Percentiles rank a stretch among this genome's conserved stretches.
phyloP scores from a whole-genome alignment of 345 rosid species.

The Eucalyptus pauciflora region DNA sequence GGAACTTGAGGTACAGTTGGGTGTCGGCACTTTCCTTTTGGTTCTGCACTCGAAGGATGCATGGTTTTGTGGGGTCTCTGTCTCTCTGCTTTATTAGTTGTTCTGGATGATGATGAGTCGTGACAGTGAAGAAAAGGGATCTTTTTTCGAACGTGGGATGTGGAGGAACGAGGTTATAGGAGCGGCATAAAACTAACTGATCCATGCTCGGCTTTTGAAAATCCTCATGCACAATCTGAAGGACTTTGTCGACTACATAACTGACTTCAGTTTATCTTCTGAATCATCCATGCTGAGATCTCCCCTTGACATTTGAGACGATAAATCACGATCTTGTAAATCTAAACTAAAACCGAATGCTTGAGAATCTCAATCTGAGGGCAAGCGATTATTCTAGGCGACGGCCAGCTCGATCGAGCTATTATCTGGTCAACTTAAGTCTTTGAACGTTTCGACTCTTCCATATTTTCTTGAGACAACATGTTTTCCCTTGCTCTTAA shows the following conservation, averaged over 20 bases:
- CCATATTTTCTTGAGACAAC: not conserved
- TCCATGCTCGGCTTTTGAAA: not conserved
- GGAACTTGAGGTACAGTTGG: constrained; percentile 6
- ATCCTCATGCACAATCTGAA: not conserved
- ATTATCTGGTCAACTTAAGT: not conserved
- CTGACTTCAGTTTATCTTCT: not conserved
- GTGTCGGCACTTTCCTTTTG: not conserved
- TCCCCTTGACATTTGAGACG: not conserved
- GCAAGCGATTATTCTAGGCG: not conserved
- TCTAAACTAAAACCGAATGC: not conserved
- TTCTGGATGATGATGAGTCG: not conserved
- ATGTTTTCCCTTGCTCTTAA: not conserved
- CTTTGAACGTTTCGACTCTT: not conserved
- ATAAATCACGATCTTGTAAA: not conserved
- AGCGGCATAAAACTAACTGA: not conserved
- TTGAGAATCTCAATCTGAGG: not conserved
- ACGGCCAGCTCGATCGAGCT: not conserved
- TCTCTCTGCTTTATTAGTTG: not conserved
- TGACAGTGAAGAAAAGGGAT: not conserved
- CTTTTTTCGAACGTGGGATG: not conserved
- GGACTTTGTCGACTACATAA: not conserved
- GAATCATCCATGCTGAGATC: not conserved
- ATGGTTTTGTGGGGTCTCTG: not conserved
- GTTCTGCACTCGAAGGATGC: not conserved
- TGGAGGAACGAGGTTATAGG: not conserved